Percentiles rank a stretch among this genome's conserved stretches.
Evolutionary conservation across 257 asterid species (phyloP).

Genomic region (Solanum rostratum): DNA sequence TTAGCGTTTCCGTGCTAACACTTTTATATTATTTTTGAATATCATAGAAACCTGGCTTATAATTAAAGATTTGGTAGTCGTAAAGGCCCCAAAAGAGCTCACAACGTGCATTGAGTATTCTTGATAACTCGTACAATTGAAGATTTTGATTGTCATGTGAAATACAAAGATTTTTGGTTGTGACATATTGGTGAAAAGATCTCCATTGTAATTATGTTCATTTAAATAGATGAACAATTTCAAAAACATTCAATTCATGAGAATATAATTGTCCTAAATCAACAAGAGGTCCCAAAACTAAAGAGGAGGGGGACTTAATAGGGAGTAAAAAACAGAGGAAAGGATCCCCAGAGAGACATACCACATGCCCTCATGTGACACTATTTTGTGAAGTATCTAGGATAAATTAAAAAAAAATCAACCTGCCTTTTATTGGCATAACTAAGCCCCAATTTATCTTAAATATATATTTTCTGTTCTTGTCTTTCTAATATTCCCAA

Average conservation of each 20-base stretch:
- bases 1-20: no score
- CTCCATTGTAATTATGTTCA: not conserved
- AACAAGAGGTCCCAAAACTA: not conserved
- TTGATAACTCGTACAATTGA: no score
- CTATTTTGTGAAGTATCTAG: not conserved
- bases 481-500: not conserved
- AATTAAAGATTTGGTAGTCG: not conserved
- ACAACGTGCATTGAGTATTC: not conserved
- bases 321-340: not conserved
- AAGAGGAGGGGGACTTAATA: not conserved
- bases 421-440: not conserved
- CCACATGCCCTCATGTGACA: constrained; percentile 36
- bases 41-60: not conserved
- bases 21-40: no score
- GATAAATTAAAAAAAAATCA: not conserved
- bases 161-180: not conserved
- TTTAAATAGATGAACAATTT: not conserved
- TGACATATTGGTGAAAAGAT: not conserved
- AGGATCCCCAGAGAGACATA: constrained; percentile 15
- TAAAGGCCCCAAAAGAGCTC: not conserved
- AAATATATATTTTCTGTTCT: not conserved
- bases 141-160: not conserved
- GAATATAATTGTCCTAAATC: not conserved
- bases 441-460: not conserved
- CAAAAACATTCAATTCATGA: not conserved